phyloP scores from a whole-genome alignment of 352 stramenopile species.

The Globisporangium nodosum region DNA sequence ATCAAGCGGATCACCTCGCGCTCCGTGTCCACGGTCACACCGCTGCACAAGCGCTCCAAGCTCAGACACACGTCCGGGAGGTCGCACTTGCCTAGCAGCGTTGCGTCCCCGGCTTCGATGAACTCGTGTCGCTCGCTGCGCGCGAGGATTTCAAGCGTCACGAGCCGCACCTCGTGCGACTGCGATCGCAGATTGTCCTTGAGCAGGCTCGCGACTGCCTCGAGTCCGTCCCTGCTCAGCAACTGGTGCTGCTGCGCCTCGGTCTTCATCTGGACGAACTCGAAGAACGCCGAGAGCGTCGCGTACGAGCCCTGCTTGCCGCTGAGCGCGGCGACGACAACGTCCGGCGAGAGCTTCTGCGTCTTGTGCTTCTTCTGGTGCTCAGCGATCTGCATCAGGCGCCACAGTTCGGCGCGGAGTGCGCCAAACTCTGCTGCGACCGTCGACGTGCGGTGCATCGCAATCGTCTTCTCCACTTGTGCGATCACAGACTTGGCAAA shows the following conservation, averaged over 20 bases:
- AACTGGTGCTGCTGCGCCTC: conserved; percentile 36
- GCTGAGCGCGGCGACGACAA: conserved; percentile 29
- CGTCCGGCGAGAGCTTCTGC: conserved; percentile 15
- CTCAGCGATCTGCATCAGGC: conserved; percentile 52
- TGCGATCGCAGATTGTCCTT: conserved; percentile 61
- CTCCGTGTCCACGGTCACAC: conserved; percentile 69
- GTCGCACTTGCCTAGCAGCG: conserved; percentile 57
- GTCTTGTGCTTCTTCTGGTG: conserved; percentile 19
- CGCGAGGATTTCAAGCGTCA: conserved; percentile 62
- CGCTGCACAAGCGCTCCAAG: conserved; percentile 51
- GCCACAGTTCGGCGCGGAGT: conserved; percentile 63
- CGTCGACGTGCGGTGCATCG: neutral
- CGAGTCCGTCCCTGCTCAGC: conserved; percentile 31
- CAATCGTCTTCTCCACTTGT: conserved; percentile 25
- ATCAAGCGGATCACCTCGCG: conserved; percentile 79
- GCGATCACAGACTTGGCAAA: conserved; percentile 42
- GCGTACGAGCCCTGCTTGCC: conserved; percentile 46
- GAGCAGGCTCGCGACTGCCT: conserved; percentile 31
- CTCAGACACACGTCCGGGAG: conserved; percentile 56
- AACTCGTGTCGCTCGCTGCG: conserved; percentile 48
- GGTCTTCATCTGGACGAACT: conserved; percentile 59
- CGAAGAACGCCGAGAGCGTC: conserved; percentile 54
- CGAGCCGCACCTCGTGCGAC: conserved; percentile 54
- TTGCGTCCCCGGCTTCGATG: conserved; percentile 30
- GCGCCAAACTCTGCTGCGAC: conserved; percentile 13